These are phyloP conservation scores for Coemansia sp. DNA, from an alignment of 192 early-diverging fungal genomes.

Conservation along the genomic window DNA sequence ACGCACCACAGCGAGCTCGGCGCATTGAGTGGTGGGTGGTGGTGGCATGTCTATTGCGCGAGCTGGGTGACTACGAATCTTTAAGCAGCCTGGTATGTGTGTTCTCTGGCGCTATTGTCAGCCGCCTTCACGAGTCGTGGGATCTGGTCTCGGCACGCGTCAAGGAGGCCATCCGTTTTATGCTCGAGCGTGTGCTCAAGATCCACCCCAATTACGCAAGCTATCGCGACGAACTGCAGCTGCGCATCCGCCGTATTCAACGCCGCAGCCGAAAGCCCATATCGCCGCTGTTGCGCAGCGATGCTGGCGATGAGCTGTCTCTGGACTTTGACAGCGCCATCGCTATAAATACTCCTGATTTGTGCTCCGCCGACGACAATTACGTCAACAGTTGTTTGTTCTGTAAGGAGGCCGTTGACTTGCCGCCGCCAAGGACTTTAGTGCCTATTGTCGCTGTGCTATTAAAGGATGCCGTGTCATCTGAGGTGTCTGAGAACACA, in stretches of 20 bases:
- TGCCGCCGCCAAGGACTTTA: conserved; percentile 41
- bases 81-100: conserved; percentile 48
- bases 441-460: conserved; percentile 53
- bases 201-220: conserved; percentile 45
- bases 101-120: conserved; percentile 30
- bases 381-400: conserved; percentile 41
- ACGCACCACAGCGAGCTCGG: conserved; percentile 30
- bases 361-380: conserved; percentile 38
- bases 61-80: conserved; percentile 54
- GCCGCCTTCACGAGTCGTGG: conserved; percentile 38
- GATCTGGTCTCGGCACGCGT: conserved; percentile 28
- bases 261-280: conserved; percentile 10
- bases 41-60: conserved; percentile 37
- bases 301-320: conserved; percentile 21
- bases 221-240: conserved; percentile 41
- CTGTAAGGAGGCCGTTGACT: conserved; percentile 36
- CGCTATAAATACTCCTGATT: conserved; percentile 41
- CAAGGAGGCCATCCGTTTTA: conserved; percentile 37
- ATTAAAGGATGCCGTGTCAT: conserved; percentile 45
- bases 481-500: conserved; percentile 14
- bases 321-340: conserved; percentile 52
- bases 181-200: conserved; percentile 45
- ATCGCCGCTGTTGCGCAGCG: not conserved
- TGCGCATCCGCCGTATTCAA: conserved; percentile 28
- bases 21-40: conserved; percentile 52